phyloP scores from a whole-genome alignment of 345 rosid genomes.

The Linum lewisii region DNA sequence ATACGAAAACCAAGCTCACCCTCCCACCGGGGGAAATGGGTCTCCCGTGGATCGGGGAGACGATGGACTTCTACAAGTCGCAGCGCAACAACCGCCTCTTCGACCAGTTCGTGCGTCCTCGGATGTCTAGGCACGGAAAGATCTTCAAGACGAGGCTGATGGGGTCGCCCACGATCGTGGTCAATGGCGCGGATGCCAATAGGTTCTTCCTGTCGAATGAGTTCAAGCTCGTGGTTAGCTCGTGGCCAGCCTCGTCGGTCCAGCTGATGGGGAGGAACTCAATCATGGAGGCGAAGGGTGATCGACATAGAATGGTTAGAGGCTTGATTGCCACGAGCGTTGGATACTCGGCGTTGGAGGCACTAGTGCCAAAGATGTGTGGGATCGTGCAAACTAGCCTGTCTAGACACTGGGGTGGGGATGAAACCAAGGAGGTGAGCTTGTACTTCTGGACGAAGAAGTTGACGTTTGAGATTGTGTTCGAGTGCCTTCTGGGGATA shows the following conservation, averaged over 20 bases:
- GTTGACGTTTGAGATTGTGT: conserved; percentile 44
- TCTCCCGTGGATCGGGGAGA: conserved; percentile 63
- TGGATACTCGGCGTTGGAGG: conserved; percentile 29
- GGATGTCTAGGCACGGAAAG: conserved; percentile 48
- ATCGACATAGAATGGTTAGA: conserved; percentile 37
- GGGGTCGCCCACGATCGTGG: conserved; percentile 59
- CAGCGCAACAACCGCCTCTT: conserved; percentile 44
- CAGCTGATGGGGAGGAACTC: conserved; percentile 58
- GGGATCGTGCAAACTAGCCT: conserved; percentile 34
- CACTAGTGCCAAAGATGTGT: conserved; percentile 48
- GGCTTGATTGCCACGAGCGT: conserved; percentile 42
- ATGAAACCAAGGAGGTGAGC: conserved; percentile 26
- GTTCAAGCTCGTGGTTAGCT: conserved; percentile 64
- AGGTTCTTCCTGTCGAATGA: conserved; percentile 51
- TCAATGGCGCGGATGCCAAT: conserved; percentile 63
- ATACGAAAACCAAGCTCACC: conserved; percentile 22
- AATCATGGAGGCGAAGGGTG: conserved; percentile 64
- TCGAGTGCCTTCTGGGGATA: conserved; percentile 54
- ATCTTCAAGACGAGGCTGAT: conserved; percentile 58
- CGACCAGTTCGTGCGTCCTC: conserved; percentile 54
- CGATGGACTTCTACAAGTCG: conserved; percentile 57
- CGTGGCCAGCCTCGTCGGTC: conserved; percentile 71
- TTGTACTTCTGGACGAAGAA: conserved; percentile 41
- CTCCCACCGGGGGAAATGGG: conserved; percentile 70
- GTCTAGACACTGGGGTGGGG: conserved; percentile 45